Conservation (phyloP, 306 rosid genomes). For the Corylus americana region DNA sequence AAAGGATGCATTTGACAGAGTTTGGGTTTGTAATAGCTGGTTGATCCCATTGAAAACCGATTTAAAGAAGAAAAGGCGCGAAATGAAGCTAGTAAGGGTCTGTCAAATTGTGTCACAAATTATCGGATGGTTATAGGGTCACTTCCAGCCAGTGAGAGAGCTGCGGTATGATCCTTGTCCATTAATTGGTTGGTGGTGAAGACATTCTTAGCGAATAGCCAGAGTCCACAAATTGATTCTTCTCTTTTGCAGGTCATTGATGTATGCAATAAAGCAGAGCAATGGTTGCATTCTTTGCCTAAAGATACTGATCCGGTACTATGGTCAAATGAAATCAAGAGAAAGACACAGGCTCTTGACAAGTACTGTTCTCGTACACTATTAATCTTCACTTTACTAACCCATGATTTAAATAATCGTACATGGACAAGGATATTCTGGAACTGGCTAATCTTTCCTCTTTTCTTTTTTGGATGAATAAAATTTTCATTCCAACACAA, state of each 20-base stretch:
- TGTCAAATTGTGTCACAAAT: background rate
- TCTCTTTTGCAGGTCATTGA: background rate
- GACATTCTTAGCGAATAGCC: background rate
- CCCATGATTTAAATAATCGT: background rate
- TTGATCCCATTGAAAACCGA: conserved; percentile 11
- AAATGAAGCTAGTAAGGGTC: background rate
- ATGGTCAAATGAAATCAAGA: conserved; percentile 3
- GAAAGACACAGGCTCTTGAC: background rate
- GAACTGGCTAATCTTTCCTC: background rate
- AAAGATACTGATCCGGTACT: conserved; percentile 2
- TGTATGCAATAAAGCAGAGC: conserved; percentile 5
- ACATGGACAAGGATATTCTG: background rate
- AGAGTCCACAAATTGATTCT: background rate
- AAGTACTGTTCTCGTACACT: conserved; percentile 1
- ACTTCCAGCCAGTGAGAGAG: background rate
- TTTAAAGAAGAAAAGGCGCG: background rate
- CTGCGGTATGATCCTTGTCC: conserved; percentile 1
- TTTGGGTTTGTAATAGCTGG: background rate
- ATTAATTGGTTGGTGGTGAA: background rate
- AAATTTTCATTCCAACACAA: too few species aligned
- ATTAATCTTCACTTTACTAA: background rate
- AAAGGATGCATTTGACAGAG: background rate
- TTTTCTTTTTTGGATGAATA: background rate
- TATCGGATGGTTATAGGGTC: background rate
- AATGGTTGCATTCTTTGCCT: conserved; percentile 7